Evolutionary conservation across 306 rosid species (phyloP).

Genomic region (Vigna trinervia): DNA sequence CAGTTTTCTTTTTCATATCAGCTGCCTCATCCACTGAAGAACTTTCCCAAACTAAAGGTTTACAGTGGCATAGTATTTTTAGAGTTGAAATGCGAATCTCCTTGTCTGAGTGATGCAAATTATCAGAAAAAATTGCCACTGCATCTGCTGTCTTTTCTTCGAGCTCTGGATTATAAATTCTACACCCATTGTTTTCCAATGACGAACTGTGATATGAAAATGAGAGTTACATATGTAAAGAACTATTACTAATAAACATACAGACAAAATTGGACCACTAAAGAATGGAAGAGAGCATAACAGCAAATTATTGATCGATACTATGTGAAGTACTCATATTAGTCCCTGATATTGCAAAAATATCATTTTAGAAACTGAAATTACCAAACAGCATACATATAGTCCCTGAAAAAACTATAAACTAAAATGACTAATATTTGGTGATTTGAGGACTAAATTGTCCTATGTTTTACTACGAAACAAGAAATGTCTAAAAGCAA

Average conservation of each 20-base stretch:
- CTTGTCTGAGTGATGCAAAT: slow-evolving; percentile 71
- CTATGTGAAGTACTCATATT: neutral
- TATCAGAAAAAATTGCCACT: slow-evolving; percentile 63
- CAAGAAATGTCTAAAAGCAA: slow-evolving; percentile 17
- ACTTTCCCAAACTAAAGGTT: slow-evolving; percentile 50
- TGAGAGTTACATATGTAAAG: slow-evolving; percentile 29
- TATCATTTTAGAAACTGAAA: neutral
- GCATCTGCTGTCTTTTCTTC: slow-evolving; percentile 52
- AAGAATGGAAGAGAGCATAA: neutral
- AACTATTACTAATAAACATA: slow-evolving; percentile 4
- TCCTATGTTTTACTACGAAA: neutral
- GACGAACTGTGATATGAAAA: slow-evolving; percentile 56
- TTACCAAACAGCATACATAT: neutral
- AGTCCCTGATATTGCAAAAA: neutral
- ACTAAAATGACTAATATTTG: neutral
- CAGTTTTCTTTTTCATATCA: slow-evolving; percentile 63
- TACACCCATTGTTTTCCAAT: slow-evolving; percentile 51
- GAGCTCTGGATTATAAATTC: slow-evolving; percentile 61
- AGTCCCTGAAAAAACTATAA: neutral
- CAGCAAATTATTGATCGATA: neutral
- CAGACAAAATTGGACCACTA: slow-evolving; percentile 7
- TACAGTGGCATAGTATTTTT: slow-evolving; percentile 70
- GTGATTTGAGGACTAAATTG: neutral
- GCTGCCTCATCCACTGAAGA: slow-evolving; percentile 56
- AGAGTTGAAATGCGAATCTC: slow-evolving; percentile 76